These are phyloP conservation scores for Pleurotus sapidus DNA, from an alignment of 768 basidiomycete species.

Conservation along the genomic window DNA sequence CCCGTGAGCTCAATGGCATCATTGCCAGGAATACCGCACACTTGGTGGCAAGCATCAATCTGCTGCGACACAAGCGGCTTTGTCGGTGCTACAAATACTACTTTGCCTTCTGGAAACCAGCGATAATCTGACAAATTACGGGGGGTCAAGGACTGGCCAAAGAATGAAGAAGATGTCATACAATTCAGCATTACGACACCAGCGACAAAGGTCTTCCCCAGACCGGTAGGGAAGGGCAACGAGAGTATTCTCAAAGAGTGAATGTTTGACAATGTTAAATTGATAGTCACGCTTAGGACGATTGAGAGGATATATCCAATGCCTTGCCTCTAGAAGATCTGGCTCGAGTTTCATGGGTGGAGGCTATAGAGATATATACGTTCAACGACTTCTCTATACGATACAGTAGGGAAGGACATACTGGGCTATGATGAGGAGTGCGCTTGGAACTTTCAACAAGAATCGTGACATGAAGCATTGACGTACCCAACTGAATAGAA, in stretches of 20 bases:
- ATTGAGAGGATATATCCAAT: conserved; percentile 93
- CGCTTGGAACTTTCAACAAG: conserved; percentile 4
- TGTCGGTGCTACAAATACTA: conserved; percentile 94
- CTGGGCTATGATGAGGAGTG: conserved; percentile 12
- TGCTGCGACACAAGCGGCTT: conserved; percentile 97
- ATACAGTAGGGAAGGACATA: conserved; percentile 7
- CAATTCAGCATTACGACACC: conserved; percentile 97
- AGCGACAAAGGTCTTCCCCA: conserved; percentile 98
- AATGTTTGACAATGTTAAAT: conserved; percentile 84
- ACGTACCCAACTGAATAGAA: conserved; percentile 50
- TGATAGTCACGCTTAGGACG: conserved; percentile 89
- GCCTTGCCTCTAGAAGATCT: conserved; percentile 75
- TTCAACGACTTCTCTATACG: too few relatives aligned
- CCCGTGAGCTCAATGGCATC: conserved; percentile 91
- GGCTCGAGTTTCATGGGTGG: conserved; percentile 74
- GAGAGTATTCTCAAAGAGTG: conserved; percentile 89
- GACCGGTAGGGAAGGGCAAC: conserved; percentile 93
- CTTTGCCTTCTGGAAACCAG: conserved; percentile 90
- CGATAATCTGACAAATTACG: conserved; percentile 59
- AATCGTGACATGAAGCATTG: neutral
- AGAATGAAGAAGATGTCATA: conserved; percentile 24
- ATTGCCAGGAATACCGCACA: conserved; percentile 87
- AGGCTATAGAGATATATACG: conserved; percentile 35
- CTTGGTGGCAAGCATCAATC: conserved; percentile 87
- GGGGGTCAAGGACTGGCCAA: conserved; percentile 2